Conservation (phyloP, 192 early-diverging fungal genomes). For the Podila minutissima region DNA sequence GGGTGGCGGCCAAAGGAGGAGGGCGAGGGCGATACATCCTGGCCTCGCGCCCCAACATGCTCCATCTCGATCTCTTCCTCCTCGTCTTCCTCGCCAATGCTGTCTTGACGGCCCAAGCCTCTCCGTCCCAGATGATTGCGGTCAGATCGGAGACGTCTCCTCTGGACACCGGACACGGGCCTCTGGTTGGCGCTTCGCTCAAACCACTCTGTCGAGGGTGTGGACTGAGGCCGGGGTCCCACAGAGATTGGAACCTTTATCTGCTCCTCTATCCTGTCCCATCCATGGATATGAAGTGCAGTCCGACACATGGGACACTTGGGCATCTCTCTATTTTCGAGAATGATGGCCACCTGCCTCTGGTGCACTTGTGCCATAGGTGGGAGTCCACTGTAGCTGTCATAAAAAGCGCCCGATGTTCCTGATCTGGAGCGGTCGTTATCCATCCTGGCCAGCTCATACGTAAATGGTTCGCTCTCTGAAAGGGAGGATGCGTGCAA, state of each 20-base stretch:
- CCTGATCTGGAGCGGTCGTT: conserved; percentile 11
- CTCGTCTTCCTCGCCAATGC: conserved; percentile 34
- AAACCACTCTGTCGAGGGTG: conserved; percentile 19
- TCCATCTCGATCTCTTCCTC: conserved; percentile 50
- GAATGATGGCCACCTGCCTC: conserved; percentile 28
- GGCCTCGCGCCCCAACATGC: conserved; percentile 16
- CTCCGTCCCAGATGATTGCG: conserved; percentile 4
- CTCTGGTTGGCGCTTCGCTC: conserved; percentile 8
- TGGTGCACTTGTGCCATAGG: conserved; percentile 20
- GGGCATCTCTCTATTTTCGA: conserved; percentile 39
- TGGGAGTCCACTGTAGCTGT: conserved; percentile 13
- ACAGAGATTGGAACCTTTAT: conserved; percentile 36
- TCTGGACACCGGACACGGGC: conserved; percentile 33
- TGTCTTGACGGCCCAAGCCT: conserved; percentile 11
- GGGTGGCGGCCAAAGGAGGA: conserved; percentile 2
- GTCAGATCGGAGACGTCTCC: conserved; percentile 23
- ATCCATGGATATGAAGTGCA: conserved; percentile 39
- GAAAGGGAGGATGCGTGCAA: neutral
- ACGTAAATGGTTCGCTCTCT: conserved; percentile 27
- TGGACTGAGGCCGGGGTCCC: conserved; percentile 8
- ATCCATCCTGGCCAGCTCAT: conserved; percentile 45
- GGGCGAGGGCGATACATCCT: neutral
- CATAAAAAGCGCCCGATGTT: conserved; percentile 8
- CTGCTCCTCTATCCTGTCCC: conserved; percentile 46
- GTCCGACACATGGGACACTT: conserved; percentile 51